Evolutionary conservation across 164 flowering plant genomes (phyloP), one percentile per base, ranked within the genome.

Genomic region (Stephania cephalantha): DNA sequence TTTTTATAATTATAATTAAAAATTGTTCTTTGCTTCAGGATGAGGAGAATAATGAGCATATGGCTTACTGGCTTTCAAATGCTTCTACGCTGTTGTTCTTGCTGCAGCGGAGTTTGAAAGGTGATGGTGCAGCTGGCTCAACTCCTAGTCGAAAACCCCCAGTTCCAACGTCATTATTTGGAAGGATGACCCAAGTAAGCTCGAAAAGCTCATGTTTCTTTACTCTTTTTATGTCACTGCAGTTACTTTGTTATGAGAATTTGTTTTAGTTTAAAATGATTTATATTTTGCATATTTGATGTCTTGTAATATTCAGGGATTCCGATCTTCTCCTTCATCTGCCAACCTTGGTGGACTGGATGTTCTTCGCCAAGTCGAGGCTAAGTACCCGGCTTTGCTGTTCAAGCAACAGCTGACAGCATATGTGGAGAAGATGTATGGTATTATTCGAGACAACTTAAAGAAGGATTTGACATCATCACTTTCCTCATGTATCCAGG

Each of bases 401-500:
- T 96, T 96, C 83, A 96, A 92, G 88, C 95, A 96, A 84, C 99
- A 96, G 87, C 92, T 96, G 46, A 90, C 98, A n/a, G 99, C 99
- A 15, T 96, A 92, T 80, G 95, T 96, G 78, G 99, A 96, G 83
- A 96, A 96, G 86, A 94, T 96, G 20, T 92, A 87, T 84, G 99
- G 99, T 77, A 96, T 96, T 73, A 86, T 92, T 69, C 88, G 97
- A 66, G 99, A 96, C 79, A 92, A 96, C 82, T 77, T 94, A 85
- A 96, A 92, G 85, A 92, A 88, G 78, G 98, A 94, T 77, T 86
- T 96, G 81, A 69, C 86, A 7, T 74, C 97, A 50, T 81, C 89
- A 64, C 89, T 96, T 81, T 78, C 91, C n/a, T 81, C 82, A n/a
- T 96, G 99, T 75, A 91, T 94, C 78, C 98, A 96, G 97, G 99